These are phyloP conservation scores for Fagopyrum esculentum DNA, from an alignment of 148 eudicot species.

Conservation along the genomic window DNA sequence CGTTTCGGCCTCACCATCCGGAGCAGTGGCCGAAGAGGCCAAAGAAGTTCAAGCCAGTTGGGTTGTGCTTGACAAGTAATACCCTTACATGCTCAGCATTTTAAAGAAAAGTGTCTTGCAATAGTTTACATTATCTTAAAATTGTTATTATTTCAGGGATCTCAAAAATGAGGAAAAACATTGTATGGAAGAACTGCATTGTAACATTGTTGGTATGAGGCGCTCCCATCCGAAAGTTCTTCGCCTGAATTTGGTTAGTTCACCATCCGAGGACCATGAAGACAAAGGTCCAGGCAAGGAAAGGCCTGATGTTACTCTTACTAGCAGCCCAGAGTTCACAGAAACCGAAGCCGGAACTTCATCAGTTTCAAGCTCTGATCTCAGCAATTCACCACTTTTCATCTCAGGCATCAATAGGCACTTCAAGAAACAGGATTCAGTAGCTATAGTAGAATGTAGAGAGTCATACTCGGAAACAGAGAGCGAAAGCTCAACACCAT, in stretches of 20 bases:
- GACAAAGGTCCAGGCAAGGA: neutral
- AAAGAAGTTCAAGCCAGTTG: slow-evolving; percentile 71
- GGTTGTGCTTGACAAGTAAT: slow-evolving; percentile 91
- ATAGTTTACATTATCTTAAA: neutral
- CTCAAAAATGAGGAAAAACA: slow-evolving; percentile 54
- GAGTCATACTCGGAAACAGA: slow-evolving; percentile 35
- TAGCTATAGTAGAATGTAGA: slow-evolving; percentile 18
- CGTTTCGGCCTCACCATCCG: slow-evolving; percentile 64
- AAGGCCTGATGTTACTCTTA: slow-evolving; percentile 29
- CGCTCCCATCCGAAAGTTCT: slow-evolving; percentile 63
- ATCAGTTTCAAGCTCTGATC: slow-evolving; percentile 85
- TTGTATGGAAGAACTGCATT: slow-evolving; percentile 68
- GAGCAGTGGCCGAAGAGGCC: slow-evolving; percentile 86
- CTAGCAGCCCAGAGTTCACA: slow-evolving; percentile 89
- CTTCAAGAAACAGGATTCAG: slow-evolving; percentile 27
- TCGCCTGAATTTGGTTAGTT: slow-evolving; percentile 51
- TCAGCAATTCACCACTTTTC: slow-evolving; percentile 49
- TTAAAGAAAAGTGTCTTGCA: neutral
- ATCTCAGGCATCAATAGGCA: slow-evolving; percentile 24
- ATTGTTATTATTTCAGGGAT: slow-evolving; percentile 25
- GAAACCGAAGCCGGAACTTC: slow-evolving; percentile 89
- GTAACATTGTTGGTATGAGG: slow-evolving; percentile 72
- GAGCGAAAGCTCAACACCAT: slow-evolving; percentile 30
- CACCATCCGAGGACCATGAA: slow-evolving; percentile 32
- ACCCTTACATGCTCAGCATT: neutral